A percentile compares a stretch with the other conserved stretches of the same genome.
Conservation (phyloP, 129 eudicot genomes). For the Lonicera japonica region DNA sequence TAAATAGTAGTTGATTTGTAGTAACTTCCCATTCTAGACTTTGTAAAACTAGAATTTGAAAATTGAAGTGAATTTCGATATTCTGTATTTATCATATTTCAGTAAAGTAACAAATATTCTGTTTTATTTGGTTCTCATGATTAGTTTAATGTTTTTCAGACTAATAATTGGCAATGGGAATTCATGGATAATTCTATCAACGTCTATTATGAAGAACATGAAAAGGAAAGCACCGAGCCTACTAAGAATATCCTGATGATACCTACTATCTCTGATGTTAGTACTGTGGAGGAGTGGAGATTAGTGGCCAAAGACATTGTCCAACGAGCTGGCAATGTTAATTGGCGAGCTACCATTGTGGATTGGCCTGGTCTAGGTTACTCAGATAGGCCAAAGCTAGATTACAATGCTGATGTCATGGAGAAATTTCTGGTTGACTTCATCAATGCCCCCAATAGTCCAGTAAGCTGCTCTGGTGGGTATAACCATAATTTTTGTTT, state of each 20-base stretch:
- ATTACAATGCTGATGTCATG: slow-evolving; percentile 82
- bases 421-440: slow-evolving; percentile 83
- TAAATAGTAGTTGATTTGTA: background rate
- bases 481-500: background rate
- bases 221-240: slow-evolving; percentile 38
- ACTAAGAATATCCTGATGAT: slow-evolving; percentile 67
- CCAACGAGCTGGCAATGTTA: slow-evolving; percentile 36
- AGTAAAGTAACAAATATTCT: background rate
- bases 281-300: slow-evolving; percentile 97
- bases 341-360: slow-evolving; percentile 73
- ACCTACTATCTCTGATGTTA: slow-evolving; percentile 94
- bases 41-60: background rate
- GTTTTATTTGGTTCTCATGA: background rate
- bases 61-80: background rate
- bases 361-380: slow-evolving; percentile 98
- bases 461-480: slow-evolving; percentile 48
- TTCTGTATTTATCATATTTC: background rate
- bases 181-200: slow-evolving; percentile 56
- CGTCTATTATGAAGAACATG: slow-evolving; percentile 63
- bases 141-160: slow-evolving; percentile 19
- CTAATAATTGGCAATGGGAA: slow-evolving; percentile 73
- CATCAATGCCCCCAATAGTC: slow-evolving; percentile 53
- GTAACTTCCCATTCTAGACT: background rate
- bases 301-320: slow-evolving; percentile 67
- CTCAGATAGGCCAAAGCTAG: slow-evolving; percentile 87